Base-by-base conservation (phyloP, 805 yeast genomes). In the Wickerhamiella parazyma region DNA sequence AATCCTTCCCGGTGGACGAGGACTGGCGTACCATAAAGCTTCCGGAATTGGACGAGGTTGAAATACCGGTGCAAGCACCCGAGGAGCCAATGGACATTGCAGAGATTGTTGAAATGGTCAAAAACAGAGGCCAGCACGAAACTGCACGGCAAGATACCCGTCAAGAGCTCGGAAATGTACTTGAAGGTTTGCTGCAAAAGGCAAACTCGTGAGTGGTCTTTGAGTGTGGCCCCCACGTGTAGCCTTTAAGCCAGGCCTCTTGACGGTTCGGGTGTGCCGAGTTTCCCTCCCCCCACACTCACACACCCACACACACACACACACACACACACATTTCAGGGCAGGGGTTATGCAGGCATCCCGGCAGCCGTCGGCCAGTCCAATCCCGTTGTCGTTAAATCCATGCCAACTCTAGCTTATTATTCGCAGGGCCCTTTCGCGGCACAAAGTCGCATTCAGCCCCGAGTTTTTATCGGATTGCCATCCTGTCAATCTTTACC, bases 1-100 rank as follows among this genome's bases (percentile, higher is more conserved):
- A 47, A n/a, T 29, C 38, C 12, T 52, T 52, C 38, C 46, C 46
- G 25, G 35, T 38, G n/a, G 46, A 40, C 9, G 40, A 26, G 6
- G 48, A 46, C 11, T 25, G 28, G 19, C 37, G 36, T 18, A 10
- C 22, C 4, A 17, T 42, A 11, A 6, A 10, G 6, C 33, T 50
- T 8, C 43, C 48, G 12, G 21, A 24, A 17, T 18, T 25, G 9
- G 22, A 40, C 5, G 38, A 24, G 19, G 6, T 28, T 21, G 37
- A 35, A 14, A 14, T 28, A 4, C 31, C 31, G 8, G 12, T 3
- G 8, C 31, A n/a, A 28, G 16, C 16, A 7, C n/a, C 6, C 14
- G 31, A 28, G 31, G 31, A 12, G 3, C 31, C 31, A 21, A 11
- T 11, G 5, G 16, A 28, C 6, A 11, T 14, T 28, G 33, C n/a